Evolutionary conservation across 257 asterid species (phyloP), one percentile per base, ranked within the genome.

Genomic region (Craterostigma plantagineum): DNA sequence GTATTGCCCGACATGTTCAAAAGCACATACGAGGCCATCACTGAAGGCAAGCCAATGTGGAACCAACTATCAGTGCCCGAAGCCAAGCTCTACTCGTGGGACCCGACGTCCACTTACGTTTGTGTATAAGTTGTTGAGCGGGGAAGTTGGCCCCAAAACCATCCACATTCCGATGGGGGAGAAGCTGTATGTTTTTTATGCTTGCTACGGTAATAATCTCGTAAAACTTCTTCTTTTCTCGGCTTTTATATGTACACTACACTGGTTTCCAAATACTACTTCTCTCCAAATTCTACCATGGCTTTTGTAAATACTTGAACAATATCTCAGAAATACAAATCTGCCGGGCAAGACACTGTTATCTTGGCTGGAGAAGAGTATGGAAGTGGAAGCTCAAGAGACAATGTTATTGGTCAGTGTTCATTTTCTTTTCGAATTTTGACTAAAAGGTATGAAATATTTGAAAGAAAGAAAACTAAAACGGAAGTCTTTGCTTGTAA

Each of bases 331-430:
- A 81, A 65, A 63, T 86, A 86, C 82, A 86, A 69, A 63, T 46
- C 87, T 48, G 84, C 79, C 35, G 94, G 92, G 11, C 75, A 71
- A 48, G 81, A 35, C 67, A 86, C 97, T 8, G 61, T 81, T 48
- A 67, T 86, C 47, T 76, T 86, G 92, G 97, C 97, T 23, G 97
- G 94, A 63, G 97, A 92, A 5, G 97, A 86, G 70, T 86, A 86
- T 45, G 97, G 97, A 67, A 86, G 97, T 58, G 97, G 97, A 55
- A 81, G 97, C 66, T 86, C 97, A 18, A 74, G 97, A 37, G 97
- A 86, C 97, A 12, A 86, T 81, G 97, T 63, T 86, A 59, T 62
- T 68, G 94, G 97, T 81, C 56, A 2, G 30, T 6, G 69, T 17
- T 45, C 23, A 16, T 11, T 55, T 30, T 7, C 49, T 18, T 10